Evolutionary conservation across 2,329 filamentous ascomycete species (phyloP), one percentile per base, ranked within the genome.

Genomic region (Verticillium zaregamsianum): DNA sequence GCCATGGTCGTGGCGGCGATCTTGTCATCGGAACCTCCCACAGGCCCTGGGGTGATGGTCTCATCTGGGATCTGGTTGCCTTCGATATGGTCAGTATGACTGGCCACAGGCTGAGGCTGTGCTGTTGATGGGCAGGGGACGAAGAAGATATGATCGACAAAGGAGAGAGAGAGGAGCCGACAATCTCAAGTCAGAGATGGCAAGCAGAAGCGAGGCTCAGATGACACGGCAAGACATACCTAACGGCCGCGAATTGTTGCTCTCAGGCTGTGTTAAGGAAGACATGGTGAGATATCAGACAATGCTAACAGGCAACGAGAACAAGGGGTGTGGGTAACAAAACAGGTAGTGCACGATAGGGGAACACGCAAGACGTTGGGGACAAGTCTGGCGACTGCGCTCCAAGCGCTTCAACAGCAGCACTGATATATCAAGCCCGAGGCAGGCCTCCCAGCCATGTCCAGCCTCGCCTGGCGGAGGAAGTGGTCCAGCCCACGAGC

Each of bases 341-440:
- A 28, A 28, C 5, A 6, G 28, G 28, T 5, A 6, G 28, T 28
- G 5, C 6, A 28, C 12, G 45, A 49, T 35, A 14, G 33, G 33
- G 33, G 33, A 35, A 35, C 33, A 35, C 9, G 33, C 33, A 35
- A 23, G 17, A 23, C n/a, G 45, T 20, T 49, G 20, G 45, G 11
- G 45, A 25, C 23, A 23, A n/a, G 45, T 49, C 45, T 49, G 45
- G 45, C 8, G 45, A 49, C 11, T 23, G 9, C 20, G 12, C 15
- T n/a, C 45, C 35, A 45, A 5, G 37, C 15, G 57, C 35, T 58
- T 40, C 37, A 58, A 49, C 37, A 58, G 37, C 23, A 58, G 11
- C 23, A 31, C 25, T 58, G 39, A 58, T 58, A 58, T 58, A 58
- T 58, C 57, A 58, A 31, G 37, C 25, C 14, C n/a, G 23, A 49